Base-by-base conservation (phyloP, 2,329 filamentous ascomycete genomes). In the Lasiodiplodia gonubiensis region DNA sequence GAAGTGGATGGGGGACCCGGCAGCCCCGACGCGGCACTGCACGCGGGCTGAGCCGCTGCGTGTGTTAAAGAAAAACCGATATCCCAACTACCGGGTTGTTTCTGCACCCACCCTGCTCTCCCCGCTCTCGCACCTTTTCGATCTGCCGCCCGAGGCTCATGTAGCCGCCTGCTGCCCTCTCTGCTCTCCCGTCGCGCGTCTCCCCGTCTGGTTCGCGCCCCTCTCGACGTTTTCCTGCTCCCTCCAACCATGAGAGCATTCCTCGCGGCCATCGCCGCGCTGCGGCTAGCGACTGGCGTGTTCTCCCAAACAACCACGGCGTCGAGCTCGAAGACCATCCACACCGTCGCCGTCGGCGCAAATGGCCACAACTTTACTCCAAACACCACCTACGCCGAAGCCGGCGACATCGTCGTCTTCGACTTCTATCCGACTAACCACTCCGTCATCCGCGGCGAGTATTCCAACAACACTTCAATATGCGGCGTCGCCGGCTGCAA, bases 341-440 rank as follows among this genome's bases (percentile, higher is more conserved):
- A 81, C 60, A 74, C 72, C 0, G 74, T 83, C 52, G 73, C 75
- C 16, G 80, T 78, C 35, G 80, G 79, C 25, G 72, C 76, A 16
- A 72, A 73, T 6, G 72, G 72, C 8, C 39, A 48, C 37, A 75
- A 79, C 67, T 82, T 78, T 64, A 70, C 73, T 11, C 81, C 81
- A 1, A 76, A 77, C 46, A 73, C 73, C 37, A 69, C 68, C 14
- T 71, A 75, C 54, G 80, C 80, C 12, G 72, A 73, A 8, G 72
- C 76, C 2, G 80, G 80, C 21, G 80, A 82, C 67, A 78, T 70
- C 4, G 68, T 80, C 6, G 67, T 70, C 30, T 80, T 79, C 68
- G 68, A 74, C 53, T 83, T 82, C 72, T 81, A 75, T 51, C 77
- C 80, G 4, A 73, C 75, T 16, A 80, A 81, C 64, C 81, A 83